Evolutionary conservation across 176 grass and related monocot species (phyloP).

Genomic region (Rhynchospora pubera): DNA sequence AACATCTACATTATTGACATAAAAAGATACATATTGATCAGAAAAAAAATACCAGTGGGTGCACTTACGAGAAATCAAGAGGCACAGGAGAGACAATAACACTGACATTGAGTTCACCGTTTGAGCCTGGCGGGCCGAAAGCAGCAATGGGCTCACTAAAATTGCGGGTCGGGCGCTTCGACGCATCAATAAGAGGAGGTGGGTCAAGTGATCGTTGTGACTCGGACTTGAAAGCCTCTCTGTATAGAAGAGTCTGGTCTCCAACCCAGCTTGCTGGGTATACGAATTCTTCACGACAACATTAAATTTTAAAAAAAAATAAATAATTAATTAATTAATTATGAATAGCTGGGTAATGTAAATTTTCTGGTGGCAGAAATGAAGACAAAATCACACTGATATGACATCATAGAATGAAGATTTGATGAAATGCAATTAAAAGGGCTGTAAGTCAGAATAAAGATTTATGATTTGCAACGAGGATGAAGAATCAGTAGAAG

Average conservation of each 20-base stretch:
- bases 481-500: neutral
- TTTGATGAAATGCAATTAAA: neutral
- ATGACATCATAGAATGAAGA: neutral
- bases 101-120: slow-evolving; percentile 82
- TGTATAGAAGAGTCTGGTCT: slow-evolving; percentile 74
- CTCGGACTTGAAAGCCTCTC: slow-evolving; percentile 54
- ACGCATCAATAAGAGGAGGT: slow-evolving; percentile 31
- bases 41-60: neutral
- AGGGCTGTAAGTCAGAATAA: neutral
- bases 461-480: too few species aligned
- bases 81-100: slow-evolving; percentile 73
- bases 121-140: slow-evolving; percentile 82
- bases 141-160: slow-evolving; percentile 65
- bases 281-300: slow-evolving; percentile 54
- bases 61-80: slow-evolving; percentile 62
- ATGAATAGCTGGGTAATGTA: neutral
- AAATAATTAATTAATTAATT: too few species aligned
- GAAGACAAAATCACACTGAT: neutral
- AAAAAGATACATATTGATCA: neutral
- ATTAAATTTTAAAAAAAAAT: neutral
- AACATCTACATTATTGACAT: neutral
- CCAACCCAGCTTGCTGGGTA: slow-evolving; percentile 94
- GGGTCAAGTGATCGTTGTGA: slow-evolving; percentile 64
- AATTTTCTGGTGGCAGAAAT: neutral
- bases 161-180: neutral